Base-by-base conservation (phyloP, 106 monocot species). In the Dendrobium catenatum region DNA sequence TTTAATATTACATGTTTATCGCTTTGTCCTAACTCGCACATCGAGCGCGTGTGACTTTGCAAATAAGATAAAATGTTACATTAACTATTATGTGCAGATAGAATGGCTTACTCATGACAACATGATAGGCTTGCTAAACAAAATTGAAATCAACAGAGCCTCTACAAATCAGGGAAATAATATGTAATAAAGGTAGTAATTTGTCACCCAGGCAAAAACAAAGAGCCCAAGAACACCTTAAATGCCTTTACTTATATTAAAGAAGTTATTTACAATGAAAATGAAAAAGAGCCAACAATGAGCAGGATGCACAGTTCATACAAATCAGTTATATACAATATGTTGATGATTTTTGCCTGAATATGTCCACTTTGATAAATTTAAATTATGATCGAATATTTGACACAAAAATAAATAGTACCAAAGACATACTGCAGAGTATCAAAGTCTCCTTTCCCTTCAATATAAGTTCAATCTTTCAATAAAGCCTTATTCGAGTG, bases 401-500 rank as follows among this genome's bases (percentile, higher is more conserved):
- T n/a, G 64, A 6, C 55, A 13, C 51, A 11, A 2, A 51, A 13
- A 15, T 11, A 64, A 66, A 9, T 66, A 26, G n/a, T 24, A 24
- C 26, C 6, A 2, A 51, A 66, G 64, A 10, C n/a, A 66, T n/a
- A 64, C 17, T 17, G 6, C 1, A 66, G 64, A 24, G 26, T 24
- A 66, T 6, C 24, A 26, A 26, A n/a, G 18, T 17, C 20, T 17
- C 20, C 20, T 19, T 66, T 5, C 24, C 26, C 64, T 66, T 26
- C 26, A 70, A 13, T 10, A 11, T 70, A 66, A 8, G 26, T 66
- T 10, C n/a, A 26, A 72, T 72, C 72, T 17, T 75, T 75, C 74
- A 75, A 19, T 76, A 76, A 26, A 76, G 76, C 48, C 49, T 47
- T 49, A 76, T 76, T 49, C 49, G 46, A 26, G 76, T 76, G 40